Conservation (phyloP, 148 eudicot species). For the Chenopodium album region DNA sequence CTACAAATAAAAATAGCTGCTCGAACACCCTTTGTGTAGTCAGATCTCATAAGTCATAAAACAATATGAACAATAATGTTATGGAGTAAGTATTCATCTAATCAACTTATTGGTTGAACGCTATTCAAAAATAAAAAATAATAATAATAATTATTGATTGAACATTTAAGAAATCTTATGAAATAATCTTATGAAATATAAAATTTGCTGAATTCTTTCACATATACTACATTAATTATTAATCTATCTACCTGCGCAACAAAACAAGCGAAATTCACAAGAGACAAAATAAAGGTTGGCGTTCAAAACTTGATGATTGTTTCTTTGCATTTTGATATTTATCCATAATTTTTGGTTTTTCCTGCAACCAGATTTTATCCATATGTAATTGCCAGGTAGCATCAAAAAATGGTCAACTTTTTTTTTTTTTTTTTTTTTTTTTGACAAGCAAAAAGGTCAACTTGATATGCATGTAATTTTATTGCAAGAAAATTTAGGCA, state of each 20-base stretch:
- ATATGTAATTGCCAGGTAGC: not conserved
- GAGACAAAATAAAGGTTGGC: not conserved
- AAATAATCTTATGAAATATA: no score
- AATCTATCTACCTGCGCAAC: not conserved
- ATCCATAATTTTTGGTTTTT: not conserved
- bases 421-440: no score
- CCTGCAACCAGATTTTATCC: not conserved
- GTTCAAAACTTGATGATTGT: not conserved
- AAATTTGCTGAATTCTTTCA: no score
- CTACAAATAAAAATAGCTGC: not conserved
- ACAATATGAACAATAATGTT: not conserved
- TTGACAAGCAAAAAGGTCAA: no score
- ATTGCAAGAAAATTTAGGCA: not conserved
- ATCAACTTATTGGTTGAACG: no score
- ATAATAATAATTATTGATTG: no score
- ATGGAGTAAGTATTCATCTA: no score
- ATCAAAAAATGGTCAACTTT: no score
- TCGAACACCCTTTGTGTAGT: not conserved
- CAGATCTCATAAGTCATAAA: not conserved
- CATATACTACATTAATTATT: no score
- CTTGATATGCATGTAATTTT: no score
- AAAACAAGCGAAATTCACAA: not conserved
- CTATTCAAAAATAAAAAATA: no score
- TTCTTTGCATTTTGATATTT: not conserved
- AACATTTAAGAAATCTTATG: no score